These are phyloP conservation scores for Euphorbia lathyris DNA, from an alignment of 345 rosid species.

Conservation along the genomic window DNA sequence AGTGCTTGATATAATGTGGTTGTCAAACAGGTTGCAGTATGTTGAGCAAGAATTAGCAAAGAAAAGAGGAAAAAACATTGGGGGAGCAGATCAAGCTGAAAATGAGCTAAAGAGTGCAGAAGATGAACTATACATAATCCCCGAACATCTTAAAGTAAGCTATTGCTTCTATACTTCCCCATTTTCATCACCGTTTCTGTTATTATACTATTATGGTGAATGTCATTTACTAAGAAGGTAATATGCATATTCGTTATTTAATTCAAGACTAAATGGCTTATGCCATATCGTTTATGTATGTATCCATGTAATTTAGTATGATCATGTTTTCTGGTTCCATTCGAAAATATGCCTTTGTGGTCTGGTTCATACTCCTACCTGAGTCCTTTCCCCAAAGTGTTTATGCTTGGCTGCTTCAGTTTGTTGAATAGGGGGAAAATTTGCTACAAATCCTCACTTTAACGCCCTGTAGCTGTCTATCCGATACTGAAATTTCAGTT, in stretches of 20 bases:
- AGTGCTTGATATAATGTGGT: neutral
- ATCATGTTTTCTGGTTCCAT: neutral
- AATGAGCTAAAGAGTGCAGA: conserved; percentile 71
- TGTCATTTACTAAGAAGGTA: neutral
- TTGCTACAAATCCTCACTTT: neutral
- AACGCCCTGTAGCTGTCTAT: neutral
- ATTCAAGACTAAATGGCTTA: neutral
- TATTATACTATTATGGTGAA: neutral
- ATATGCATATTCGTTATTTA: neutral
- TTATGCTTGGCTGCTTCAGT: neutral
- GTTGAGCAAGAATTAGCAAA: conserved; percentile 90
- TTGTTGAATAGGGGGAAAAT: neutral
- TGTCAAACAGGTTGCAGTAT: conserved; percentile 57
- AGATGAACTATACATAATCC: conserved; percentile 85
- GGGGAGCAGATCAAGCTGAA: conserved; percentile 49
- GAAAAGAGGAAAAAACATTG: conserved; percentile 69
- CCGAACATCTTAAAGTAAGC: conserved; percentile 92
- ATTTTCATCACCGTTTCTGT: neutral
- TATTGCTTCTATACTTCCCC: neutral
- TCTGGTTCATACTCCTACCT: neutral
- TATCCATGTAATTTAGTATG: neutral
- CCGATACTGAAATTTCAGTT: neutral
- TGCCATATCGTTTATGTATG: neutral
- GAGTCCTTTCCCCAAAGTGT: neutral
- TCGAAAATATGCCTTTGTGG: neutral